Evolutionary conservation across 768 basidiomycete genomes (phyloP).

Genomic region (Mycena rebaudengoi): DNA sequence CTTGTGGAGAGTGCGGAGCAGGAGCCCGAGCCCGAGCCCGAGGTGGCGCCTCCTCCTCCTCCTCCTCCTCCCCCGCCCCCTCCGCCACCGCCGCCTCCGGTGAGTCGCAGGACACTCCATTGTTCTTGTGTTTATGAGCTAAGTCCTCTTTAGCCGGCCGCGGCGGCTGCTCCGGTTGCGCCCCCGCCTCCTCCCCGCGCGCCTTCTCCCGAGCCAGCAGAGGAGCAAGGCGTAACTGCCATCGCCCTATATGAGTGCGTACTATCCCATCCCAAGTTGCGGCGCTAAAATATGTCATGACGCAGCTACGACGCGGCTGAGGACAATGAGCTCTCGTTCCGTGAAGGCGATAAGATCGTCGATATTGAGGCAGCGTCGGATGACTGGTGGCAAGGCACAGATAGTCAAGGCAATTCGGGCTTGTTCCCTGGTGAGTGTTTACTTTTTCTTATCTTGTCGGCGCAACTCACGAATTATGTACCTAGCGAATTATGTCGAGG

Average conservation of each 20-base stretch:
- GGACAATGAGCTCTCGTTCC: slow-evolving; percentile 90
- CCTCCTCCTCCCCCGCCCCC: slow-evolving; percentile 70
- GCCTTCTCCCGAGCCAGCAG: slow-evolving; percentile 52
- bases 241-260: slow-evolving; percentile 78
- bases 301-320: slow-evolving; percentile 87
- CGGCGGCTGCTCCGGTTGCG: slow-evolving; percentile 50
- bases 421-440: slow-evolving; percentile 75
- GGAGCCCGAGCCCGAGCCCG: slow-evolving; percentile 45
- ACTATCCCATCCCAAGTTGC: neutral
- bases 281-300: neutral
- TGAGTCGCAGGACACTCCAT: slow-evolving; percentile 23
- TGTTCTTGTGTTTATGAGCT: neutral
- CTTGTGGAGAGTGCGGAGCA: slow-evolving; percentile 56
- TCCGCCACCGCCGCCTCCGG: slow-evolving; percentile 52
- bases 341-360: slow-evolving; percentile 81
- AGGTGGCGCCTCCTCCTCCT: slow-evolving; percentile 59
- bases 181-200: slow-evolving; percentile 58
- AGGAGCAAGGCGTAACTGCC: slow-evolving; percentile 68
- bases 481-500: slow-evolving; percentile 44
- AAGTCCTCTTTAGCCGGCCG: slow-evolving; percentile 36
- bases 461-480: neutral
- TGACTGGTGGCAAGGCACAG: slow-evolving; percentile 90
- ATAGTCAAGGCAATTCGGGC: slow-evolving; percentile 62
- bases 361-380: slow-evolving; percentile 84
- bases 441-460: slow-evolving; percentile 1